Percentiles rank a stretch among this genome's conserved stretches.
Evolutionary conservation across 352 stramenopile genomes (phyloP).

Genomic region (Phytophthora crassamura): DNA sequence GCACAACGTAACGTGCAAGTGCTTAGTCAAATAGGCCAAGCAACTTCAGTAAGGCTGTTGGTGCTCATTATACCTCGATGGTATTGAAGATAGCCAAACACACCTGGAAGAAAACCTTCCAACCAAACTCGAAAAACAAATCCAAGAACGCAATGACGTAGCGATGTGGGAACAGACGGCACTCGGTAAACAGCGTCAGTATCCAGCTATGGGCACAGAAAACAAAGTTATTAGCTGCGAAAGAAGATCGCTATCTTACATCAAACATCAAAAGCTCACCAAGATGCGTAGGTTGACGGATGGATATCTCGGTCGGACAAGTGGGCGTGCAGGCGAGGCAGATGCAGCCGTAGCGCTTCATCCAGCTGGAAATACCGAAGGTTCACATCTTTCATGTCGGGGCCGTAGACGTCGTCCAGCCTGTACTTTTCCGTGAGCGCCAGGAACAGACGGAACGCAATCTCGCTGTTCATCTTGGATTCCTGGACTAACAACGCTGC

Average conservation of each 20-base stretch:
- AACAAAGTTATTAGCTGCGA: conserved; percentile 1
- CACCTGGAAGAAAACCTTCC: conserved; percentile 56
- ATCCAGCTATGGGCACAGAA: conserved; percentile 44
- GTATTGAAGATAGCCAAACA: conserved; percentile 48
- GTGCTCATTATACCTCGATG: conserved; percentile 38
- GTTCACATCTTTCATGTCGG: conserved; percentile 62
- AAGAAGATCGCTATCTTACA: neutral
- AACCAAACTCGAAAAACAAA: conserved; percentile 58
- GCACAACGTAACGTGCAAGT: neutral
- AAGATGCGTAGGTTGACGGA: conserved; percentile 57
- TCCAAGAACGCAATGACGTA: conserved; percentile 52
- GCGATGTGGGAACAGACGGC: conserved; percentile 44
- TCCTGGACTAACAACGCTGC: conserved; percentile 50
- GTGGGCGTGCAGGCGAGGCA: conserved; percentile 46
- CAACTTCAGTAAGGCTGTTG: neutral
- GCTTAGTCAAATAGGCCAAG: neutral
- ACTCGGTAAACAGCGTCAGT: conserved; percentile 61
- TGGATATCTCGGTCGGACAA: conserved; percentile 56
- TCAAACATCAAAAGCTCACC: conserved; percentile 28
- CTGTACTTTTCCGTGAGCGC: conserved; percentile 60
- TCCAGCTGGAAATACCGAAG: conserved; percentile 61
- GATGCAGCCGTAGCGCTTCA: conserved; percentile 47
- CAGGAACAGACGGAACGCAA: conserved; percentile 55
- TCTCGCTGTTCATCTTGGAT: conserved; percentile 56
- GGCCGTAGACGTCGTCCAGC: conserved; percentile 53